Percentiles rank a stretch among this genome's conserved stretches.
These are phyloP conservation scores for Cutaneotrichosporon cutaneum DNA, from an alignment of 1,284 basidiomycete genomes.

Conservation along the genomic window DNA sequence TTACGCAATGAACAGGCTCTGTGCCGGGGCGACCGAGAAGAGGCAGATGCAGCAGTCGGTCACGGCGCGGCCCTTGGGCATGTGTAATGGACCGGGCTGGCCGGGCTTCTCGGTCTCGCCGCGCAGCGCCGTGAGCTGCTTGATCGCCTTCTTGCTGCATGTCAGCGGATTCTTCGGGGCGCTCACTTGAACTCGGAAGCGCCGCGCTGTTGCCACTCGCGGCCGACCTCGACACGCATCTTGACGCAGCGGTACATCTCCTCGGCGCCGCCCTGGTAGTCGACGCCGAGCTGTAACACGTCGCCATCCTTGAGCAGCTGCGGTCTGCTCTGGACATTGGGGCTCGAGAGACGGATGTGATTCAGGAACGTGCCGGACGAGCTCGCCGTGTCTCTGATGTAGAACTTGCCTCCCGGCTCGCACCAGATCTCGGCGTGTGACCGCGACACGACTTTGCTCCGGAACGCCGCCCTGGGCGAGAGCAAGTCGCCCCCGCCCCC, in stretches of 20 bases:
- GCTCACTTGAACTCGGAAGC: constrained; percentile 94
- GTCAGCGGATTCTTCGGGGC: neutral
- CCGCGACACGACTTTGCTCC: constrained; percentile 91
- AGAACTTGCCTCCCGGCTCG: constrained; percentile 65
- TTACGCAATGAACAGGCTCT: constrained; percentile 89
- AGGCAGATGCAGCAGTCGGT: constrained; percentile 97
- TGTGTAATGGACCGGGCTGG: constrained; percentile 24
- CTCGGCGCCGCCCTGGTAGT: constrained; percentile 96
- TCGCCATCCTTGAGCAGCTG: constrained; percentile 89
- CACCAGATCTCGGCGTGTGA: constrained; percentile 95
- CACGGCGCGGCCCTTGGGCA: constrained; percentile 51
- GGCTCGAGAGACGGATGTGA: constrained; percentile 81
- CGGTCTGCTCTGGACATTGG: constrained; percentile 75
- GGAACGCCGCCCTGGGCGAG: constrained; percentile 87
- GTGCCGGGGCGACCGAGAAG: constrained; percentile 89
- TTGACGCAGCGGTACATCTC: constrained; percentile 98
- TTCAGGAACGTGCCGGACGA: constrained; percentile 95
- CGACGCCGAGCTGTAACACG: constrained; percentile 91
- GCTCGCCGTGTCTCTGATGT: constrained; percentile 85
- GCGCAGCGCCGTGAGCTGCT: constrained; percentile 47
- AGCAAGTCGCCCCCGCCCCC: constrained; percentile 60
- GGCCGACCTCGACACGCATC: constrained; percentile 81
- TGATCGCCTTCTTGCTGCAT: constrained; percentile 47
- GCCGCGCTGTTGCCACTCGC: constrained; percentile 87
- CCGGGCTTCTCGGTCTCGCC: constrained; percentile 24